Base-by-base conservation (phyloP, 2,329 filamentous ascomycete species). In the Trichoderma arundinaceum region DNA sequence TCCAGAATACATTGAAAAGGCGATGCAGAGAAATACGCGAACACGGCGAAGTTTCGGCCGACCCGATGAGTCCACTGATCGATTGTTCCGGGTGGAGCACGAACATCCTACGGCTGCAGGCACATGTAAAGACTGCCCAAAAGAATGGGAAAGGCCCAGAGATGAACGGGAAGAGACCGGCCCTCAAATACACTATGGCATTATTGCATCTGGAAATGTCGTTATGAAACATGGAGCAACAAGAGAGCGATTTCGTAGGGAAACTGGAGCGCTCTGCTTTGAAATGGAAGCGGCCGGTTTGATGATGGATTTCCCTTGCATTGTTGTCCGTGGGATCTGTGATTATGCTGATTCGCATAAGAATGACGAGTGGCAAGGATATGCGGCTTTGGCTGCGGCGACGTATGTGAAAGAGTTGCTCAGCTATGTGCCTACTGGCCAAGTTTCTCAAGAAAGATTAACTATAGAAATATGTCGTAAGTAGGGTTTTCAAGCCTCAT, bases 311-410 rank as follows among this genome's bases (percentile, higher is more conserved):
- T 54, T 54, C 7, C 48, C 52, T 3, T 41, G 52, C 1, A 54
- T 54, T 3, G 13, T 54, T 19, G 35, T 54, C 35, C 52, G 52
- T 0, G 52, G 52, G 1, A 41, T 54, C 7, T 28, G 52, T 1
- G 52, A 54, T 28, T 54, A 54, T 19, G 52, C 35, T 19, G 52
- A 54, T 15, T 54, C 52, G 0, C 52, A 54, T n/a, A 54, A 54
- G 1, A 41, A 54, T 7, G 4, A 54, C 0, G 1, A 1, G 13
- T 54, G 52, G 52, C 52, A 54, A 39, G 52, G 35, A 4, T 54
- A 6, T 8, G 52, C 52, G 39, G 52, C 52, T 2, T 54, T 54
- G 35, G 35, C 52, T 1, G 52, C 52, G 52, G 52, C 52, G 22
- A 13, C 52, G 1, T 54, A 54, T 54, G 35, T 17, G 3, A 54